Evolutionary conservation across 352 stramenopile species (phyloP).

Genomic region (Pythium angustatum): DNA sequence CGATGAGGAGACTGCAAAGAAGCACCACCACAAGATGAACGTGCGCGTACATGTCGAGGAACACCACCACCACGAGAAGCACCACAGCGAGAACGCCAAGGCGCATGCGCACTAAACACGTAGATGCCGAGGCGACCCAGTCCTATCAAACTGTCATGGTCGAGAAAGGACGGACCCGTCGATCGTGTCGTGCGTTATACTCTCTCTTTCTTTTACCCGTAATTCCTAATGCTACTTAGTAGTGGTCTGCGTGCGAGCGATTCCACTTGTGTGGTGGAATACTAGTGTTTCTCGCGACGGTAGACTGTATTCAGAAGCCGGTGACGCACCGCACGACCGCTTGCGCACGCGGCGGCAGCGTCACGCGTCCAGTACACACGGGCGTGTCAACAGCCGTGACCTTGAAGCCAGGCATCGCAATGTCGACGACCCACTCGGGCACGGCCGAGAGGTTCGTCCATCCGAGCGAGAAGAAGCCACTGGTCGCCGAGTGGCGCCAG

Average conservation of each 20-base stretch:
- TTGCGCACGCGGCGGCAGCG: background rate
- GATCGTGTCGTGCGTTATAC: no score
- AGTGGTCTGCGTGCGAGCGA: no score
- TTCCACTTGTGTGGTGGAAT: no score
- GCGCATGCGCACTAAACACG: no score
- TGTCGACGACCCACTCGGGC: constrained; percentile 9
- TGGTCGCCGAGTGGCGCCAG: constrained; percentile 5
- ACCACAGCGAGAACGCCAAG: background rate
- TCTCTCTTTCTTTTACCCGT: no score
- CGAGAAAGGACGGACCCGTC: no score
- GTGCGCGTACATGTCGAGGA: constrained; percentile 12
- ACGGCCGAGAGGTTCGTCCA: constrained; percentile 17
- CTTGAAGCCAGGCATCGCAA: background rate
- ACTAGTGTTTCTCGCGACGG: no score
- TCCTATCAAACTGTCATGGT: no score
- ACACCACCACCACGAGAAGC: constrained; percentile 15
- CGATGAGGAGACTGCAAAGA: constrained; percentile 8
- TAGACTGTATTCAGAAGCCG: no score
- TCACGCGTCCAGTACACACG: constrained; percentile 1
- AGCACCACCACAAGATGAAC: constrained; percentile 8
- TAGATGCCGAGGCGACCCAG: no score
- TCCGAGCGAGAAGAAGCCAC: background rate
- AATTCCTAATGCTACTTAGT: no score
- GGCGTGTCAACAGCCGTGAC: background rate
- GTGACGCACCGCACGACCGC: background rate